phyloP scores from a whole-genome alignment of 768 basidiomycete species.

The Cystobasidiopsis lactophilus region DNA sequence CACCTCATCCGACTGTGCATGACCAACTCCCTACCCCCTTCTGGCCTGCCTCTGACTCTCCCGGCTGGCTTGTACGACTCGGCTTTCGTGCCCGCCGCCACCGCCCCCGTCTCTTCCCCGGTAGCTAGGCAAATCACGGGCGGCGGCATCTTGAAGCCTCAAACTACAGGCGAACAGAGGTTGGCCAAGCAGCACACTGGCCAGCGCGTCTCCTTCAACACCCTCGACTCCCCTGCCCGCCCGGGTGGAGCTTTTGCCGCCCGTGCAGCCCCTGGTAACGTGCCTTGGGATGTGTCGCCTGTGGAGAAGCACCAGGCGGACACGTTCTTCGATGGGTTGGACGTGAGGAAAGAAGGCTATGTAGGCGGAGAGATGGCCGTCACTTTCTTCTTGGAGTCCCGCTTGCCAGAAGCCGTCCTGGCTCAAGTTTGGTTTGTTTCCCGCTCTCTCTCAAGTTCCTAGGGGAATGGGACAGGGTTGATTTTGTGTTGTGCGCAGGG shows the following conservation, averaged over 20 bases:
- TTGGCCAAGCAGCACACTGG: constrained; percentile 32
- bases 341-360: constrained; percentile 47
- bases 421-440: constrained; percentile 66
- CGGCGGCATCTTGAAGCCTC: constrained; percentile 34
- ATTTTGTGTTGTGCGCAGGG: constrained; percentile 35
- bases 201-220: constrained; percentile 21
- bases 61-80: constrained; percentile 72
- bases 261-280: background rate
- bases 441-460: background rate
- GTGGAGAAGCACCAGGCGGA: constrained; percentile 59
- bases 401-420: constrained; percentile 55
- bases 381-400: constrained; percentile 81
- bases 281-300: constrained; percentile 59
- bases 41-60: constrained; percentile 42
- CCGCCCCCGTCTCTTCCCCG: constrained; percentile 32
- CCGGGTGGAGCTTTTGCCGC: background rate
- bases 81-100: constrained; percentile 30
- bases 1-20: constrained; percentile 84
- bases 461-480: background rate
- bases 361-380: constrained; percentile 88
- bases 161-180: constrained; percentile 28
- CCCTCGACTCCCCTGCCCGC: too few relatives aligned
- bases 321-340: constrained; percentile 58
- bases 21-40: constrained; percentile 45
- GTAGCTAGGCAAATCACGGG: background rate